A percentile compares a stretch with the other conserved stretches of the same genome.
Conservation (phyloP, 2,329 filamentous ascomycete species). For the Beauveria varroae region DNA sequence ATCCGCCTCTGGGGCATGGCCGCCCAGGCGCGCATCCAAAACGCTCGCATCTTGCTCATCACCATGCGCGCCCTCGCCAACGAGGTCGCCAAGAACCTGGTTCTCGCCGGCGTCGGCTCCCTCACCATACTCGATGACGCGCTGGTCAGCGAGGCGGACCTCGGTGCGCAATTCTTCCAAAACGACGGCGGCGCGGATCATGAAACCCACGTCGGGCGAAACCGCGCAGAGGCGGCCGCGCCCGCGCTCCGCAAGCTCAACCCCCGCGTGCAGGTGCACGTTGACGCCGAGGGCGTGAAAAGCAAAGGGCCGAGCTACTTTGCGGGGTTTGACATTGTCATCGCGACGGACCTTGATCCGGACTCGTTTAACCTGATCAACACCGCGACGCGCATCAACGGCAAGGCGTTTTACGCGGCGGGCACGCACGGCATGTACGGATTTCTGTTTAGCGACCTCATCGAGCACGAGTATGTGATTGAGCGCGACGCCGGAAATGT, state of each 20-base stretch:
- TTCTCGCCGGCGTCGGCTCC: slow-evolving; percentile 84
- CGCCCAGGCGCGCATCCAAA: slow-evolving; percentile 87
- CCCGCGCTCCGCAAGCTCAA: slow-evolving; percentile 80
- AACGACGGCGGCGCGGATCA: slow-evolving; percentile 32
- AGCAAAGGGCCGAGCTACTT: slow-evolving; percentile 69
- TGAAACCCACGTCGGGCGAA: slow-evolving; percentile 65
- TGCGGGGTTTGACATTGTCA: slow-evolving; percentile 71
- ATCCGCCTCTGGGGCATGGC: slow-evolving; percentile 96
- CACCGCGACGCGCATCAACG: slow-evolving; percentile 70
- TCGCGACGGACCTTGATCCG: slow-evolving; percentile 81
- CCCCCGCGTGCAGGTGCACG: slow-evolving; percentile 70
- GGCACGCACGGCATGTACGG: slow-evolving; percentile 86
- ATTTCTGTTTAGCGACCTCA: slow-evolving; percentile 89
- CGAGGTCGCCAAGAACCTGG: slow-evolving; percentile 95
- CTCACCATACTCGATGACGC: slow-evolving; percentile 82
- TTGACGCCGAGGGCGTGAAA: slow-evolving; percentile 61
- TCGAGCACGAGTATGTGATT: slow-evolving; percentile 83
- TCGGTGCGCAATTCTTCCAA: slow-evolving; percentile 79
- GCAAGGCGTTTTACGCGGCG: slow-evolving; percentile 81
- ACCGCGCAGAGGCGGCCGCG: slow-evolving; percentile 75
- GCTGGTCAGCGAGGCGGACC: slow-evolving; percentile 66
- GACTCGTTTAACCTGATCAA: slow-evolving; percentile 72
- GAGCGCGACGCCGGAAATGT: slow-evolving; percentile 78
- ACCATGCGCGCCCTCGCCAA: slow-evolving; percentile 82
- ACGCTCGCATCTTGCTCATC: slow-evolving; percentile 82